phyloP scores from a whole-genome alignment of 2,329 filamentous ascomycete species.

The Blastomyces parvus region DNA sequence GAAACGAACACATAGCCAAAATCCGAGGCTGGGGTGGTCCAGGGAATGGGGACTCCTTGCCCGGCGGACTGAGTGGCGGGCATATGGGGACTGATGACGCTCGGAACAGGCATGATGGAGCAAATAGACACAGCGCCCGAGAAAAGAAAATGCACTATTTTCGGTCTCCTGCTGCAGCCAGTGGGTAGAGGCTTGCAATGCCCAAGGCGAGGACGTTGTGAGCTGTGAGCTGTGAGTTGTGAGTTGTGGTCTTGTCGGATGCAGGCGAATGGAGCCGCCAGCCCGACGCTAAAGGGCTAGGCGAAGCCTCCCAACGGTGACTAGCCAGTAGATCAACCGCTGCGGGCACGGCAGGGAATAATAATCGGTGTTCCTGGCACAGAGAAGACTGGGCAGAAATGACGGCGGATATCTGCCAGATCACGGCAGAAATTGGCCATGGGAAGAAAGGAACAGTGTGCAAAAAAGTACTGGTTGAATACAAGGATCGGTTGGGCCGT shows the following conservation, averaged over 20 bases:
- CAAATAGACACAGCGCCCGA: conserved; percentile 2
- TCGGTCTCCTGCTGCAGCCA: not conserved
- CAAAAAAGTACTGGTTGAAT: conserved; percentile 3
- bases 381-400: not conserved
- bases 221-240: too few relatives aligned
- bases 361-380: not conserved
- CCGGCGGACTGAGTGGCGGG: not conserved
- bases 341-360: not conserved
- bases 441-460: not conserved
- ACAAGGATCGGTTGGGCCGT: not conserved
- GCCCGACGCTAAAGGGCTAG: conserved; percentile 2
- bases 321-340: conserved; percentile 3
- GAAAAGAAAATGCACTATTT: not conserved
- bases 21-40: not conserved
- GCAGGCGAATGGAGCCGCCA: not conserved
- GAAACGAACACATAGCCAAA: conserved; percentile 4
- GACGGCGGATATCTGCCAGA: not conserved
- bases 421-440: not conserved
- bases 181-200: not conserved
- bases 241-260: not conserved
- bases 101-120: not conserved
- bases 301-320: not conserved
- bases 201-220: conserved; percentile 5
- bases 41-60: not conserved
- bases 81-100: not conserved